phyloP scores from a whole-genome alignment of 2,329 filamentous ascomycete genomes.

The Scedosporium aurantiacum region DNA sequence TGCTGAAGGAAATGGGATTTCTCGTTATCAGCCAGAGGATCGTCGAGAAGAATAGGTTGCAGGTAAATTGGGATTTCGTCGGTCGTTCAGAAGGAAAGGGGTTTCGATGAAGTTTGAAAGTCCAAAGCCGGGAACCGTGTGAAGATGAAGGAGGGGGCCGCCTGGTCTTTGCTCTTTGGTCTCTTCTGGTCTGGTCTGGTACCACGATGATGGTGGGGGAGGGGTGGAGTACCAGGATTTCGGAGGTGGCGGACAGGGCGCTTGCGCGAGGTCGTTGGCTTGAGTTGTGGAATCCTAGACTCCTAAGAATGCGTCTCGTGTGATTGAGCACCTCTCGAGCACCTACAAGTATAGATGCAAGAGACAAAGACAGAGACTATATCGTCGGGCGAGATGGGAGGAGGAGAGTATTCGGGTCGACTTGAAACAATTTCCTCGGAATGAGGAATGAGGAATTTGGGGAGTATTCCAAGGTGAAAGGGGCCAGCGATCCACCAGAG shows the following conservation, averaged over 20 bases:
- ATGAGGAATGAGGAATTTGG: neutral
- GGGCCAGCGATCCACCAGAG: neutral
- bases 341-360: neutral
- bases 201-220: neutral
- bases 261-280: neutral
- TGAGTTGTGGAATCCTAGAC: neutral
- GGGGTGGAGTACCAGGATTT: neutral
- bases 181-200: neutral
- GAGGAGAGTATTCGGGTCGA: neutral
- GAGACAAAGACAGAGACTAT: neutral
- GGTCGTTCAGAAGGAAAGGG: neutral
- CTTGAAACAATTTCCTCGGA: neutral
- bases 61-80: neutral
- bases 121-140: neutral
- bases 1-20: neutral
- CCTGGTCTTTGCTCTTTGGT: too few relatives aligned
- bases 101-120: neutral
- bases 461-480: neutral
- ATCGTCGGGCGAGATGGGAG: neutral
- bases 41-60: neutral
- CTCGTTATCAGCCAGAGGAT: neutral
- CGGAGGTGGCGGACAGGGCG: neutral
- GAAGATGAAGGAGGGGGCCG: neutral
- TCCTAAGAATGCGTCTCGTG: neutral
- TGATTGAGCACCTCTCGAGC: neutral